These are phyloP conservation scores for Claviceps spartinae DNA, from an alignment of 2,329 filamentous ascomycete species.

Conservation along the genomic window DNA sequence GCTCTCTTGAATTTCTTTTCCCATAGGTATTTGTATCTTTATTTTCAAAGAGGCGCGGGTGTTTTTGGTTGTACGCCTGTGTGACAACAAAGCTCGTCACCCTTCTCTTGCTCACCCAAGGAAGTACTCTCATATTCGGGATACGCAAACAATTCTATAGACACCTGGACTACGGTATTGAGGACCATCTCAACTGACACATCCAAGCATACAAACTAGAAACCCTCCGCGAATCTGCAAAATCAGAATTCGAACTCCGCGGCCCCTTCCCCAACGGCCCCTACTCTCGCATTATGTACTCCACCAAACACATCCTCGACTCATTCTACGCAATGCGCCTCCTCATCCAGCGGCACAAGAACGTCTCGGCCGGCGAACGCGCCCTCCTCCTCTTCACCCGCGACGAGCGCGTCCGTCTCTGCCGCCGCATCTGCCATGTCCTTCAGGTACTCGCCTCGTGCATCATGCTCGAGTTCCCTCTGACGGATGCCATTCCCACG, in stretches of 20 bases:
- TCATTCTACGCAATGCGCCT: slow-evolving; percentile 95
- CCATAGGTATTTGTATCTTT: background rate
- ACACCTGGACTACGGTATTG: too few relatives aligned
- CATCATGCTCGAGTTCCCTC: slow-evolving; percentile 85
- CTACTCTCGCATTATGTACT: slow-evolving; percentile 61
- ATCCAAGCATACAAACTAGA: slow-evolving; percentile 51
- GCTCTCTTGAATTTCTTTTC: background rate
- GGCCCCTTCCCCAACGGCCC: slow-evolving; percentile 70
- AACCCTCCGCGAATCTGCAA: slow-evolving; percentile 55
- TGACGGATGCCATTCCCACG: slow-evolving; percentile 78
- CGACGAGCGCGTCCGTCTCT: slow-evolving; percentile 66
- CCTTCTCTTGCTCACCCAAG: too few relatives aligned
- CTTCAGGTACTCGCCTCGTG: slow-evolving; percentile 77
- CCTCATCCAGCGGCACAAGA: slow-evolving; percentile 68
- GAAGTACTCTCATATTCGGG: too few relatives aligned
- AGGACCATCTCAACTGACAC: background rate
- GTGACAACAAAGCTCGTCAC: too few relatives aligned
- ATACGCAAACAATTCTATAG: too few relatives aligned
- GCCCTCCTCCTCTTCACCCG: slow-evolving; percentile 68
- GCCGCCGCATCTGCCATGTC: slow-evolving; percentile 81
- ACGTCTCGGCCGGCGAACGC: slow-evolving; percentile 65
- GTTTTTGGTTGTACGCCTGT: too few relatives aligned
- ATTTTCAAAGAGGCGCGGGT: background rate
- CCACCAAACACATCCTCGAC: slow-evolving; percentile 75
- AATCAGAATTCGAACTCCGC: slow-evolving; percentile 77